These are phyloP conservation scores for Fusarium pilosicola DNA, from an alignment of 2,329 filamentous ascomycete genomes.

Conservation along the genomic window DNA sequence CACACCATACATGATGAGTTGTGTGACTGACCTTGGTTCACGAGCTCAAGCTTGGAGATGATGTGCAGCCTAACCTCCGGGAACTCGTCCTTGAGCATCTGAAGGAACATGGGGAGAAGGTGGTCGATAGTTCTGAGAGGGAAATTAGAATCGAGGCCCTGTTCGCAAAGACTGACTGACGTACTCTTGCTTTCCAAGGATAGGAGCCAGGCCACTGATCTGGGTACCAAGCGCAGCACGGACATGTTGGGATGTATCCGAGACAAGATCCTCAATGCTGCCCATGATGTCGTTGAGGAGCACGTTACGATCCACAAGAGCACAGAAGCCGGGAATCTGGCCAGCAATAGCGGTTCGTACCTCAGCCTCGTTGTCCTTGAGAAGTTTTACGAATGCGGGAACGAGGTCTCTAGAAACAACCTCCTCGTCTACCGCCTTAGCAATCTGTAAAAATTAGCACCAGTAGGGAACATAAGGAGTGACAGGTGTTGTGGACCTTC, in stretches of 20 bases:
- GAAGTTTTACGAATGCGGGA: conserved; percentile 94
- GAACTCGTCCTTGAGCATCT: conserved; percentile 99
- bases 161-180: conserved; percentile 46
- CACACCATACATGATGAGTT: background rate
- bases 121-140: conserved; percentile 87
- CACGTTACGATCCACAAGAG: conserved; percentile 84
- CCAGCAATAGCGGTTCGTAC: conserved; percentile 96
- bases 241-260: conserved; percentile 96
- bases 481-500: conserved; percentile 66
- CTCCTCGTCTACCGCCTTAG: conserved; percentile 97
- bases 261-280: conserved; percentile 94
- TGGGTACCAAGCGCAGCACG: conserved; percentile 94
- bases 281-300: conserved; percentile 97
- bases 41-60: conserved; percentile 98
- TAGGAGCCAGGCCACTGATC: conserved; percentile 95
- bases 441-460: conserved; percentile 70
- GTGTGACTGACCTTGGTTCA: conserved; percentile 82
- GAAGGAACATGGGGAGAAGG: conserved; percentile 96
- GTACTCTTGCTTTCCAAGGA: conserved; percentile 97
- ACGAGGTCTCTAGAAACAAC: conserved; percentile 94
- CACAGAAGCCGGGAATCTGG: conserved; percentile 97
- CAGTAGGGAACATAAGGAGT: background rate
- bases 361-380: conserved; percentile 98
- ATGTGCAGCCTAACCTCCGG: conserved; percentile 98
- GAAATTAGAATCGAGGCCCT: background rate